Evolutionary conservation across 1,139 yeast species (phyloP), one percentile per base, ranked within the genome.

Genomic region (Taphrina wiesneri): DNA sequence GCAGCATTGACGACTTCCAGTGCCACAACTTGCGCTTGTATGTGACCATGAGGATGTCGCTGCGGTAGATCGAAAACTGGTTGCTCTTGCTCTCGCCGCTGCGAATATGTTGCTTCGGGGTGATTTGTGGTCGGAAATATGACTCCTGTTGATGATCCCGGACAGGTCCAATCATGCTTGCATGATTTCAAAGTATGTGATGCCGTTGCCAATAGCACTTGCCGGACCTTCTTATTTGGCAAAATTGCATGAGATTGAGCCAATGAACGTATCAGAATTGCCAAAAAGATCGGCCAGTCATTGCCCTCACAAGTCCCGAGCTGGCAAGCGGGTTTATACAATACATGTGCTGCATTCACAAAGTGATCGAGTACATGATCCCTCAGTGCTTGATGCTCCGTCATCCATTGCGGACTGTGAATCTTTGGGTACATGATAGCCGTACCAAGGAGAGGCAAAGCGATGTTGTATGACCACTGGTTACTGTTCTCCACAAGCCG

Each of bases 381-480:
- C n/a, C 30, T 46, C 30, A 25, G 15, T 9, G 30, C 30, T 19
- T 46, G 21, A n/a, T 46, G 51, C 26, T 21, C 51, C 19, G 4
- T 19, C 51, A 46, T 7, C 51, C 51, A 46, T 7, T 15, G 15
- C n/a, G 26, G 9, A 17, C 30, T 46, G 25, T 25, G 15, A 23
- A 26, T 46, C 51, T 21, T 46, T 23, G 11, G 15, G 51, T 21
- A 46, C 51, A 46, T 46, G 26, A 46, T 46, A 6, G 51, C 51
- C 15, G 51, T 21, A 5, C 30, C 51, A 13, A 46, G 30, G 6
- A 46, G 26, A 6, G 51, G 51, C n/a, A 46, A 46, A 5, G 51
- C 51, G 5, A 46, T 46, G n/a, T 46, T 46, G 51, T 46, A 19
- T 21, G 51, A 46, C 51, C 51, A 46, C 28, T 46, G 51, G 15